These are phyloP conservation scores for Blastobotrys ciferrii DNA, from an alignment of 1,139 yeast species.

Conservation along the genomic window DNA sequence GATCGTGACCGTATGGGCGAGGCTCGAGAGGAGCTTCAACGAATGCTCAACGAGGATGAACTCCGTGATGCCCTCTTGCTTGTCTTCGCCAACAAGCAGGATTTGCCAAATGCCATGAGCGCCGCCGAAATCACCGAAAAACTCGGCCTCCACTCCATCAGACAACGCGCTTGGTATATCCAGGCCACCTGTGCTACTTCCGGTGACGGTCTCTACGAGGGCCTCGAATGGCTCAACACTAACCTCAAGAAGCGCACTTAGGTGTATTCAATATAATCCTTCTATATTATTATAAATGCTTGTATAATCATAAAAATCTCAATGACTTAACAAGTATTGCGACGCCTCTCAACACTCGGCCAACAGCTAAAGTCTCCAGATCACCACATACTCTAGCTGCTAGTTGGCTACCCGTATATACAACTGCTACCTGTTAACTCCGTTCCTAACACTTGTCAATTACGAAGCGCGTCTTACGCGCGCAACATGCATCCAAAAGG, in stretches of 20 bases:
- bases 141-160: conserved; percentile 84
- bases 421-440: neutral
- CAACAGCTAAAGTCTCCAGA: too few species aligned
- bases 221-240: conserved; percentile 89
- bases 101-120: conserved; percentile 93
- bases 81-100: conserved; percentile 85
- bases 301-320: neutral
- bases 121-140: conserved; percentile 94
- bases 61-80: conserved; percentile 85
- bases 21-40: conserved; percentile 90
- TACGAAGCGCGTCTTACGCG: neutral
- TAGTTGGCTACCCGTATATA: too few species aligned
- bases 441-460: neutral
- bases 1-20: conserved; percentile 92
- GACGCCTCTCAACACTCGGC: too few species aligned
- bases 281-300: neutral
- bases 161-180: conserved; percentile 94
- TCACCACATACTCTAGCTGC: too few species aligned
- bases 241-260: conserved; percentile 69
- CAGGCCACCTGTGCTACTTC: conserved; percentile 94
- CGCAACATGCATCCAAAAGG: too few species aligned
- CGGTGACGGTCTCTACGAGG: conserved; percentile 93
- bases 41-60: conserved; percentile 93
- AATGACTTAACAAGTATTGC: neutral
- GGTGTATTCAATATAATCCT: conserved; percentile 9